Percentiles rank a stretch among this genome's conserved stretches.
phyloP scores from a whole-genome alignment of 2,329 filamentous ascomycete species.

The Cytospora piceicola region DNA sequence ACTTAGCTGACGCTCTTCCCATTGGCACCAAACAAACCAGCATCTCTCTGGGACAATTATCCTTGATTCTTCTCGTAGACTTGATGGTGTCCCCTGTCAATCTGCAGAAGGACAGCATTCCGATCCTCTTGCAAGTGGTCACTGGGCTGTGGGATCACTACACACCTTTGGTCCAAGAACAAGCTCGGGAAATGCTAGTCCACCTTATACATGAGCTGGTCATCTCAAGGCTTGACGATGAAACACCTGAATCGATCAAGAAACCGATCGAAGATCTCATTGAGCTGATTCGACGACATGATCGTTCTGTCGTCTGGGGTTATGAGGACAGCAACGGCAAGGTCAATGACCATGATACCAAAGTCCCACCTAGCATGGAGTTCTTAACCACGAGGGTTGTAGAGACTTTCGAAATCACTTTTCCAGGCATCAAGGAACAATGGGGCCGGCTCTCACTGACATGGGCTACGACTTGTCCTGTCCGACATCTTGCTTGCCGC shows the following conservation, averaged over 20 bases:
- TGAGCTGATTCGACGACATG: conserved; percentile 82
- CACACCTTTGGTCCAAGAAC: conserved; percentile 90
- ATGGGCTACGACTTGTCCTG: conserved; percentile 96
- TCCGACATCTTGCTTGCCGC: conserved; percentile 90
- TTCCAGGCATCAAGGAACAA: conserved; percentile 84
- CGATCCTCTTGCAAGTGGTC: conserved; percentile 86
- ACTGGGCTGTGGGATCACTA: conserved; percentile 98
- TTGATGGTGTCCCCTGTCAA: conserved; percentile 92
- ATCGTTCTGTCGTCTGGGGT: conserved; percentile 84
- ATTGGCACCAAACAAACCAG: conserved; percentile 90
- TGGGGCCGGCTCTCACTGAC: conserved; percentile 90
- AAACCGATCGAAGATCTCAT: conserved; percentile 84
- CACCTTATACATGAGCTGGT: conserved; percentile 96
- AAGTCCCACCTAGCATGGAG: conserved; percentile 87
- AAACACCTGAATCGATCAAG: conserved; percentile 64
- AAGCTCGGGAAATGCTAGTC: conserved; percentile 96
- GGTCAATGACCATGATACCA: conserved; percentile 72
- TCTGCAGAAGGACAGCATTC: conserved; percentile 76
- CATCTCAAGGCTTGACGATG: conserved; percentile 75
- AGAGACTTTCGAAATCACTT: conserved; percentile 81
- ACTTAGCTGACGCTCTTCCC: conserved; percentile 77
- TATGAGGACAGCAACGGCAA: conserved; percentile 91
- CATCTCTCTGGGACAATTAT: conserved; percentile 90
- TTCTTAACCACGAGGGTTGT: conserved; percentile 81
- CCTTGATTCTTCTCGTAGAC: conserved; percentile 91